A percentile compares a stretch with the other conserved stretches of the same genome.
Evolutionary conservation across 2,329 filamentous ascomycete genomes (phyloP).

Genomic region (Paraphoma sp.): DNA sequence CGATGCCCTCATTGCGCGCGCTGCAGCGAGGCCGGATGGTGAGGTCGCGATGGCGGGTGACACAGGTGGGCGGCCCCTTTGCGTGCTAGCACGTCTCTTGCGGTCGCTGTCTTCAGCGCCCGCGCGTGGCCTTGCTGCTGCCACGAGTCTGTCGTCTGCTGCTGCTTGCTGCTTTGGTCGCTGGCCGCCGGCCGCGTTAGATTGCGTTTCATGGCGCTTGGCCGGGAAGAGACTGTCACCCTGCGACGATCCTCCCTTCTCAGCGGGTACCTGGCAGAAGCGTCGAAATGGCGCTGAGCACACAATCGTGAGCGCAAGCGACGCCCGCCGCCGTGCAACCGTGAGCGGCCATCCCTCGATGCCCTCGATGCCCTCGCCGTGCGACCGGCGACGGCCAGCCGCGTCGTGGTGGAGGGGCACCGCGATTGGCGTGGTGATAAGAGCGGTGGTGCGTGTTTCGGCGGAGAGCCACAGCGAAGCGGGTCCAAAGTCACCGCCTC

Average conservation of each 20-base stretch:
- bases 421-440: conserved; percentile 10
- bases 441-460: conserved; percentile 2
- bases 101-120: neutral
- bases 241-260: conserved; percentile 44
- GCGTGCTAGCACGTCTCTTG: neutral
- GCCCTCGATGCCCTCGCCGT: neutral
- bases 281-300: conserved; percentile 13
- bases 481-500: neutral
- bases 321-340: neutral
- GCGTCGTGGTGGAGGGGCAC: conserved; percentile 8
- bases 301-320: conserved; percentile 10
- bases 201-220: conserved; percentile 44
- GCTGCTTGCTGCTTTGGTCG: conserved; percentile 15
- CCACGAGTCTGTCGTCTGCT: conserved; percentile 10
- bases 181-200: conserved; percentile 20
- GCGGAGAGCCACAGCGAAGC: neutral
- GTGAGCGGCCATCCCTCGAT: neutral
- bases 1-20: conserved; percentile 7
- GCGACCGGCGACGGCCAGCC: neutral
- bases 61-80: neutral
- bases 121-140: neutral
- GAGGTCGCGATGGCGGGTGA: conserved; percentile 5
- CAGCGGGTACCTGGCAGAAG: conserved; percentile 38
- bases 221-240: conserved; percentile 37
- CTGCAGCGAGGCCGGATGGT: conserved; percentile 7